phyloP scores from a whole-genome alignment of 2,329 filamentous ascomycete species.

The Venturia carpophila region DNA sequence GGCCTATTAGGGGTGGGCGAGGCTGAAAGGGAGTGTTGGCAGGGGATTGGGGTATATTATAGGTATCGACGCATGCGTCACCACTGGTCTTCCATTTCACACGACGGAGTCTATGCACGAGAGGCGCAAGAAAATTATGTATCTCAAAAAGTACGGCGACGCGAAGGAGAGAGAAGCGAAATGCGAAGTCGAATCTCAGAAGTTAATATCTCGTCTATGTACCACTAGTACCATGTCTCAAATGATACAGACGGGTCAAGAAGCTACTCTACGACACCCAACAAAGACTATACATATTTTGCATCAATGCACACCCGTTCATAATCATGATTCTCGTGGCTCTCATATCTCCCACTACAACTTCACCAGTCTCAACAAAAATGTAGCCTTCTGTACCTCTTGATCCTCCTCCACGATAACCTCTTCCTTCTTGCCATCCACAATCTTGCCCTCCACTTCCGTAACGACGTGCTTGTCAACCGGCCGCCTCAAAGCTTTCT shows the following conservation, averaged over 20 bases:
- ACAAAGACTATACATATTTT: background rate
- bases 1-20: too few species aligned
- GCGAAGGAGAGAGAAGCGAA: too few species aligned
- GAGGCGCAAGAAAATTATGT: too few species aligned
- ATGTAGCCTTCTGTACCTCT: conserved; percentile 74
- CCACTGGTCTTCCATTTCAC: too few species aligned
- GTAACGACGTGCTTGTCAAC: conserved; percentile 61
- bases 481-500: conserved; percentile 69
- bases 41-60: too few species aligned
- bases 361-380: conserved; percentile 68
- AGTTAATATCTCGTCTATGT: background rate
- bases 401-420: conserved; percentile 77
- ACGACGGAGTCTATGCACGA: too few species aligned
- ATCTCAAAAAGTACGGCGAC: too few species aligned
- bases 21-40: too few species aligned
- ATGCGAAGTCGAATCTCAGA: background rate
- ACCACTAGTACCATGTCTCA: background rate
- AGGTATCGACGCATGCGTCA: too few species aligned
- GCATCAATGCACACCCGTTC: background rate
- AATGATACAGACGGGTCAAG: background rate
- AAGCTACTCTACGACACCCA: conserved; percentile 5
- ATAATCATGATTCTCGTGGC: background rate
- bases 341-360: conserved; percentile 42
- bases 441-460: conserved; percentile 50
- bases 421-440: conserved; percentile 44